Evolutionary conservation across 2,329 filamentous ascomycete species (phyloP).

Genomic region (Xylaria sp.): DNA sequence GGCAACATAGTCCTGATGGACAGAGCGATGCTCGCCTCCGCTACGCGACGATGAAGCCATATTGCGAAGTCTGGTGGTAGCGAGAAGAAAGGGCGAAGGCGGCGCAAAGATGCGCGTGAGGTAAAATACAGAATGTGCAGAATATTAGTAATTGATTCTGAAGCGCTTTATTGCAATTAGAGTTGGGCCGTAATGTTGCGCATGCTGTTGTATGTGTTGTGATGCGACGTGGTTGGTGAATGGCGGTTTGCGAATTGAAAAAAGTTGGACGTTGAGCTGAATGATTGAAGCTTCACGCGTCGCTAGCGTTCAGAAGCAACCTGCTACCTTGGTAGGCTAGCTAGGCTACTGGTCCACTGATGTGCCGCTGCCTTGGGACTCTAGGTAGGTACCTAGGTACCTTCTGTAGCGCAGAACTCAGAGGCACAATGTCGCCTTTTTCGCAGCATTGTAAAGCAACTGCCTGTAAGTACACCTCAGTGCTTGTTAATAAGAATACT

Average conservation of each 20-base stretch:
- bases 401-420: no score
- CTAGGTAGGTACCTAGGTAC: neutral
- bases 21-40: slow-evolving; percentile 64
- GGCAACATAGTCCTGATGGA: slow-evolving; percentile 97
- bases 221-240: neutral
- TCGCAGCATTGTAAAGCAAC: no score
- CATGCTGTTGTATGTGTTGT: neutral
- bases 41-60: slow-evolving; percentile 59
- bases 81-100: slow-evolving; percentile 11
- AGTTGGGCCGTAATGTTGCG: neutral
- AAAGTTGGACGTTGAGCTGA: slow-evolving; percentile 11
- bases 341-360: neutral
- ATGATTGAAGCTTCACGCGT: slow-evolving; percentile 34
- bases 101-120: slow-evolving; percentile 25
- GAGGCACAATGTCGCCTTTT: no score
- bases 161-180: neutral
- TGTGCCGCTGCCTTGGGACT: neutral
- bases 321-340: slow-evolving; percentile 5
- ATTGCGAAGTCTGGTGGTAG: slow-evolving; percentile 26
- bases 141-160: neutral
- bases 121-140: neutral
- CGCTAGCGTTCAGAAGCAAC: slow-evolving; percentile 1
- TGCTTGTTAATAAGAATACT: neutral
- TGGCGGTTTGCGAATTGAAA: slow-evolving; percentile 15
- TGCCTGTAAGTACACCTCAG: no score